Evolutionary conservation across 2,329 filamentous ascomycete species (phyloP).

Genomic region (Aspergillaceae sp.): DNA sequence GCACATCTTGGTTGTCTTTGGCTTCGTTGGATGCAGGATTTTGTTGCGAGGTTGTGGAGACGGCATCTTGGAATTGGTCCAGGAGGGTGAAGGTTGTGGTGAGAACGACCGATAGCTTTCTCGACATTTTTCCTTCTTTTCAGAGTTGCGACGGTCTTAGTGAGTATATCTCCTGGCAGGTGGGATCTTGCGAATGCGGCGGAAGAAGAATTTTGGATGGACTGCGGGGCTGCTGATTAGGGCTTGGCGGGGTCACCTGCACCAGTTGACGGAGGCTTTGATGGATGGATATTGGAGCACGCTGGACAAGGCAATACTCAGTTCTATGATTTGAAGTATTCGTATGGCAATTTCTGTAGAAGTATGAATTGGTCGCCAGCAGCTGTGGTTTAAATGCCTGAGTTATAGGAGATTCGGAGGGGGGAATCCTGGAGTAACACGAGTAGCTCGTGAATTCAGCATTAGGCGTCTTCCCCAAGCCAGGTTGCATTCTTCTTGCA

Average conservation of each 20-base stretch:
- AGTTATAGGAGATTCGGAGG: no score
- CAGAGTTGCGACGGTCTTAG: neutral
- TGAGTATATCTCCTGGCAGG: no score
- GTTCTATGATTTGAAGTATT: no score
- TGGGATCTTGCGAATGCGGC: neutral
- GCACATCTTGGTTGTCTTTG: constrained; percentile 27
- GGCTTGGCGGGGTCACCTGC: constrained; percentile 23
- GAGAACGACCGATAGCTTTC: constrained; percentile 24
- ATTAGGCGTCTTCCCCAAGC: no score
- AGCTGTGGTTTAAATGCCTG: no score
- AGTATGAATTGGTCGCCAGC: no score
- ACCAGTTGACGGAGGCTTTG: neutral
- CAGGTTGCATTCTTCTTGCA: no score
- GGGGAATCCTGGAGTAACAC: no score
- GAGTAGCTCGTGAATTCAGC: no score
- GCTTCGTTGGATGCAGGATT: constrained; percentile 5
- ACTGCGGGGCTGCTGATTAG: constrained; percentile 25
- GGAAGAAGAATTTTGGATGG: constrained; percentile 19
- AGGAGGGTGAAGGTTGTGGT: constrained; percentile 29
- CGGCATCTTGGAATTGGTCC: constrained; percentile 31
- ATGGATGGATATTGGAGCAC: no score
- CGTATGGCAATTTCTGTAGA: no score
- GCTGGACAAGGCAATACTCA: no score
- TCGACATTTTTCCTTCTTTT: constrained; percentile 18
- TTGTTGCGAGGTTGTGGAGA: constrained; percentile 18